Evolutionary conservation across 148 eudicot genomes (phyloP).

Genomic region (Mesembryanthemum crystallinum): DNA sequence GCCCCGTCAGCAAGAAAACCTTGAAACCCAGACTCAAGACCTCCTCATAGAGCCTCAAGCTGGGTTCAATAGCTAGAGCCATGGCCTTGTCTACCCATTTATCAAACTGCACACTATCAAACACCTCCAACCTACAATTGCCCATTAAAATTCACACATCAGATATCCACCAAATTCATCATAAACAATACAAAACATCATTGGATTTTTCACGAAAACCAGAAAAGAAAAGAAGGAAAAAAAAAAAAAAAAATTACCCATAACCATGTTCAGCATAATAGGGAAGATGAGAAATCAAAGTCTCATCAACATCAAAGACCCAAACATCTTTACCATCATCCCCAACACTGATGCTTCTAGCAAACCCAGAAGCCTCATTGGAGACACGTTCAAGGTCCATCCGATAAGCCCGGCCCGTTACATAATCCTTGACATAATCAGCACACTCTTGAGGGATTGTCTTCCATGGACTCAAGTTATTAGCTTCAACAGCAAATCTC

Average conservation of each 20-base stretch:
- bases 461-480: conserved; percentile 81
- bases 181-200: neutral
- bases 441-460: conserved; percentile 70
- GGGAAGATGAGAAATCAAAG: conserved; percentile 86
- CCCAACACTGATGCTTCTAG: conserved; percentile 40
- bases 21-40: conserved; percentile 64
- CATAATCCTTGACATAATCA: conserved; percentile 64
- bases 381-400: conserved; percentile 64
- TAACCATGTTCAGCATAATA: conserved; percentile 74
- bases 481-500: conserved; percentile 80
- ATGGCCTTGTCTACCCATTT: conserved; percentile 75
- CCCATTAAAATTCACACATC: conserved; percentile 26
- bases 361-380: conserved; percentile 53
- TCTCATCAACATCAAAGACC: conserved; percentile 95
- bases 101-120: conserved; percentile 55
- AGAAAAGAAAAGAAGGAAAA: neutral
- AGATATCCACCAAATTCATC: conserved; percentile 15
- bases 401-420: conserved; percentile 48
- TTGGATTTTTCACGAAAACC: neutral
- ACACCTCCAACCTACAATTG: conserved; percentile 68
- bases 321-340: conserved; percentile 70
- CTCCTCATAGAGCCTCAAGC: conserved; percentile 76
- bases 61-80: conserved; percentile 60
- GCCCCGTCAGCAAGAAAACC: conserved; percentile 74
- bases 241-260: conserved; percentile 45